Conservation (phyloP, 225 moss, liverwort and hornwort genomes). For the Pleurozium schreberi region DNA sequence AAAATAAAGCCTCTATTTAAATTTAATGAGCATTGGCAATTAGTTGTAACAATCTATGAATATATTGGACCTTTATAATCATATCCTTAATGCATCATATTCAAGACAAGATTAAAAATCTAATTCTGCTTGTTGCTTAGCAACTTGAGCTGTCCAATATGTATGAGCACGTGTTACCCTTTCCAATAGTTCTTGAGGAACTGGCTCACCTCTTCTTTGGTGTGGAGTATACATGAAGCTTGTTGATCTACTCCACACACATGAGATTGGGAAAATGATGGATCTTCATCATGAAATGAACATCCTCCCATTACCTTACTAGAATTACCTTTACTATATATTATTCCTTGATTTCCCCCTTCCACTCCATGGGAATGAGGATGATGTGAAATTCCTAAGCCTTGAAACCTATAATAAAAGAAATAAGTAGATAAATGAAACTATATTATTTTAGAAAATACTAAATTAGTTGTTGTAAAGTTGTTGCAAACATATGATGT, state of each 20-base stretch:
- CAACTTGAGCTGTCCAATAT: constrained; percentile 37
- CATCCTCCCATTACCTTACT: constrained; percentile 13
- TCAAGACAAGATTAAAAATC: constrained; percentile 2
- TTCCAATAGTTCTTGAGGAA: constrained; percentile 36
- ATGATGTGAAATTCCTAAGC: constrained; percentile 22
- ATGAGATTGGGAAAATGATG: constrained; percentile 1
- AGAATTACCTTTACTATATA: constrained; percentile 25
- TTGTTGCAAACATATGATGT: too few species aligned
- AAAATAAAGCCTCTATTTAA: not conserved
- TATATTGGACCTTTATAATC: not conserved
- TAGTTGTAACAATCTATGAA: not conserved
- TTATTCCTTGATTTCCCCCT: not conserved
- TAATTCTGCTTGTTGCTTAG: constrained; percentile 32
- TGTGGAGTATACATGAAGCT: constrained; percentile 4
- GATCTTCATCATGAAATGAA: constrained; percentile 20
- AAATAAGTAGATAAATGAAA: not conserved
- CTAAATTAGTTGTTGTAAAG: not conserved
- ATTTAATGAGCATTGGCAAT: not conserved
- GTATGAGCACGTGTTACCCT: constrained; percentile 34
- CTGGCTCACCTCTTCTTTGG: constrained; percentile 38
- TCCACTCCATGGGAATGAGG: constrained; percentile 13
- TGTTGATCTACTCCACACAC: constrained; percentile 3
- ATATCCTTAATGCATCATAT: not conserved
- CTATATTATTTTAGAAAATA: not conserved
- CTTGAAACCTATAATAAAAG: constrained; percentile 24